phyloP scores from a whole-genome alignment of 139 green algal species.

The Auxenochlorella pyrenoidosa region DNA sequence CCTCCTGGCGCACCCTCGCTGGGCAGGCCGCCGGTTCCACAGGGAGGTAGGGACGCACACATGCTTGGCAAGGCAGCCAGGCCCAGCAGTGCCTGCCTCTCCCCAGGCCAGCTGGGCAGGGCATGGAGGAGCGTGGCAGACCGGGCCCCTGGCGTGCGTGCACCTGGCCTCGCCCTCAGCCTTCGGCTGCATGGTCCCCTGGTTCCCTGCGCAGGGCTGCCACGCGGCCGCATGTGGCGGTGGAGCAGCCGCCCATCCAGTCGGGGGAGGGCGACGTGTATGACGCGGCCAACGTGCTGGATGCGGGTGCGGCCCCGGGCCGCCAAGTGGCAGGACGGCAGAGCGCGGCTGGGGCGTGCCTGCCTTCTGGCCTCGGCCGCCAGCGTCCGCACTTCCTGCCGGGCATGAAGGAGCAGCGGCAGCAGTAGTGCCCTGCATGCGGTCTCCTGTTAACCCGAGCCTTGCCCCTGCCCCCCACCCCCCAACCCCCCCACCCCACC shows the following conservation, averaged over 20 bases:
- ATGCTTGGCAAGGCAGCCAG: background rate
- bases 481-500: too few species aligned
- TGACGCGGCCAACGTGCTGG: slow-evolving; percentile 79
- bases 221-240: background rate
- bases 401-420: too few species aligned
- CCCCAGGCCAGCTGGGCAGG: background rate
- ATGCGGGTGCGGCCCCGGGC: slow-evolving; percentile 39
- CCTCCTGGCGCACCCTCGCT: too few species aligned
- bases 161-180: background rate
- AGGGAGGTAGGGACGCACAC: too few species aligned
- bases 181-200: background rate
- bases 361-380: too few species aligned
- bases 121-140: background rate
- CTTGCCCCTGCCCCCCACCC: too few species aligned
- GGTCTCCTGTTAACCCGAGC: too few species aligned
- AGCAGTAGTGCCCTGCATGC: too few species aligned
- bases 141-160: background rate
- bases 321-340: too few species aligned
- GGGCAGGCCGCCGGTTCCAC: too few species aligned
- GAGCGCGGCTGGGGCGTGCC: too few species aligned
- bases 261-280: slow-evolving; percentile 67
- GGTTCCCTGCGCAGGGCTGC: background rate
- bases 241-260: slow-evolving; percentile 17
- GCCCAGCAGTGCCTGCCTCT: background rate
- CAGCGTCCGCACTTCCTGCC: too few species aligned